A percentile compares a stretch with the other conserved stretches of the same genome.
phyloP scores from a whole-genome alignment of 805 yeast species.

The Sugiyamaella smithiae region DNA sequence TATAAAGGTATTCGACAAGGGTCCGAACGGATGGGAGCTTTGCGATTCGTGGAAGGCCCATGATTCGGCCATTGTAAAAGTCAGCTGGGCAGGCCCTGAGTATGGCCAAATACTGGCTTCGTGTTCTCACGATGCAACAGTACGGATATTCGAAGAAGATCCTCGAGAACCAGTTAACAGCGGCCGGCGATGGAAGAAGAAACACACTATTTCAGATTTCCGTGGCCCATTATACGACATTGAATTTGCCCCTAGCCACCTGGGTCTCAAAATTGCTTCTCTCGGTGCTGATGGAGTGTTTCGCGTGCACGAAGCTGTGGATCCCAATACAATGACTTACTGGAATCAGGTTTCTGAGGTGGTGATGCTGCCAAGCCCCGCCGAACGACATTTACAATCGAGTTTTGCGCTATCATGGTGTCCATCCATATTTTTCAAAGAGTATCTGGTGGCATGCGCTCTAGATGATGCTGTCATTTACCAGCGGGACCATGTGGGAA shows the following conservation, averaged over 20 bases:
- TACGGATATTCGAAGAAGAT: conserved; percentile 88
- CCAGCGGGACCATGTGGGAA: conserved; percentile 50
- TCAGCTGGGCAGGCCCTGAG: conserved; percentile 94
- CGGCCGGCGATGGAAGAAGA: conserved; percentile 80
- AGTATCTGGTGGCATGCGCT: conserved; percentile 79
- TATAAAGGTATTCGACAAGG: conserved; percentile 77
- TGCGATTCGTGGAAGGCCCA: conserved; percentile 96
- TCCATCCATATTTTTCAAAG: conserved; percentile 76
- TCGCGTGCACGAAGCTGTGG: conserved; percentile 81
- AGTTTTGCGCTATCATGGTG: conserved; percentile 90
- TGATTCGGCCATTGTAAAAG: conserved; percentile 76
- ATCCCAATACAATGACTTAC: conserved; percentile 79
- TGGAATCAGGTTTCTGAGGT: conserved; percentile 81
- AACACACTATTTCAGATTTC: conserved; percentile 78
- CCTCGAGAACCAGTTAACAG: conserved; percentile 69
- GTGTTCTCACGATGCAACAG: conserved; percentile 85
- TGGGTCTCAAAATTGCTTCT: conserved; percentile 78
- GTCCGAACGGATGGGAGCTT: conserved; percentile 59
- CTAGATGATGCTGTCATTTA: conserved; percentile 86
- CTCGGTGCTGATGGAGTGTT: conserved; percentile 87
- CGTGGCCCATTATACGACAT: conserved; percentile 87
- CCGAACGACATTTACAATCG: conserved; percentile 77
- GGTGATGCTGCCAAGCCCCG: conserved; percentile 56
- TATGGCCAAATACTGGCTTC: conserved; percentile 84
- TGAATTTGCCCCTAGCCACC: conserved; percentile 82